These are phyloP conservation scores for Colletotrichum graminicola DNA, from an alignment of 2,329 filamentous ascomycete species.

Conservation along the genomic window DNA sequence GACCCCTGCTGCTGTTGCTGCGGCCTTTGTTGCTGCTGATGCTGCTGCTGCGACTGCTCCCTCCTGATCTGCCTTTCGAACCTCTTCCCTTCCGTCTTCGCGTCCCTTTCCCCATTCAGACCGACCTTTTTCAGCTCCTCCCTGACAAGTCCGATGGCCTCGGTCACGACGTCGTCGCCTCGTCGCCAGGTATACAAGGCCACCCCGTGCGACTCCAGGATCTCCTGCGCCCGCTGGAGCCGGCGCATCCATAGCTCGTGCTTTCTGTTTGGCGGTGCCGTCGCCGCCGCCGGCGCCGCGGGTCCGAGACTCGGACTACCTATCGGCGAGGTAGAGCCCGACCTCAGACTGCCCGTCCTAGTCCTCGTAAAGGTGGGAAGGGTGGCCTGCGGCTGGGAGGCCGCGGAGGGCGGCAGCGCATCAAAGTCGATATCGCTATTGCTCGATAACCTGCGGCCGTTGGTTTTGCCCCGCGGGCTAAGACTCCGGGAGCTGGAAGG, in stretches of 20 bases:
- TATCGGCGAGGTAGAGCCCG: slow-evolving; percentile 51
- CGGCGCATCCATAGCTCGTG: slow-evolving; percentile 79
- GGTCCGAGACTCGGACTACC: slow-evolving; percentile 53
- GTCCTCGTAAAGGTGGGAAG: slow-evolving; percentile 45
- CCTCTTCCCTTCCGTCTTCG: slow-evolving; percentile 41
- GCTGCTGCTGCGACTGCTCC: slow-evolving; percentile 38
- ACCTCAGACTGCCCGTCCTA: slow-evolving; percentile 47
- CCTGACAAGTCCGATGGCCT: slow-evolving; percentile 74
- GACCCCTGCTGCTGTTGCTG: slow-evolving; percentile 20
- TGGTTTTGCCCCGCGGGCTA: slow-evolving; percentile 49
- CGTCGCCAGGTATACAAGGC: slow-evolving; percentile 79
- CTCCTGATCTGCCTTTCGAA: slow-evolving; percentile 40
- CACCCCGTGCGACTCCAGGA: slow-evolving; percentile 74
- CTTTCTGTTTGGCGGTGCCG: slow-evolving; percentile 68
- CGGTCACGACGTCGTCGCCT: slow-evolving; percentile 76
- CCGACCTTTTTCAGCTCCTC: slow-evolving; percentile 62
- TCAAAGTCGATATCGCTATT: slow-evolving; percentile 60
- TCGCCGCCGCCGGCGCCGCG: slow-evolving; percentile 30
- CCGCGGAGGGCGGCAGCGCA: slow-evolving; percentile 51
- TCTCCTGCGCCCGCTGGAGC: slow-evolving; percentile 73
- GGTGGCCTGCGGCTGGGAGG: slow-evolving; percentile 29
- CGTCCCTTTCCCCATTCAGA: slow-evolving; percentile 39
- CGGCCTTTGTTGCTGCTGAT: slow-evolving; percentile 15
- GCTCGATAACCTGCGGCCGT: slow-evolving; percentile 49
- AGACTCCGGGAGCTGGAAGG: slow-evolving; percentile 50